A percentile compares a stretch with the other conserved stretches of the same genome.
Evolutionary conservation across 2,329 filamentous ascomycete genomes (phyloP).

Genomic region (Nothophoma quercina): DNA sequence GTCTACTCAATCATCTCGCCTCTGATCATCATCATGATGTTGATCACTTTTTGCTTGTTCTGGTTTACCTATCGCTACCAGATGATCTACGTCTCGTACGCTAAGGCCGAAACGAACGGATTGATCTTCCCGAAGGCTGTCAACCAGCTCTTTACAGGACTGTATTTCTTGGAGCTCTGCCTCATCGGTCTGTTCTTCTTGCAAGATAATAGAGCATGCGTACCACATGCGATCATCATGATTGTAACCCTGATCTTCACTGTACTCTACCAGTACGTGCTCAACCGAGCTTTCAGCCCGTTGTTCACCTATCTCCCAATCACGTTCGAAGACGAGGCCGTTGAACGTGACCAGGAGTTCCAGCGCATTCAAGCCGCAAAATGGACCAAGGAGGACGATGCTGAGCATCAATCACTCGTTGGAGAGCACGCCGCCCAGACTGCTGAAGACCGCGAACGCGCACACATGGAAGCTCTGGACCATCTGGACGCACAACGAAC

Average conservation of each 20-base stretch:
- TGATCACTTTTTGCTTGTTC: constrained; percentile 88
- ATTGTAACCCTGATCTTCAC: constrained; percentile 77
- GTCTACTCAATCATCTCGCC: constrained; percentile 91
- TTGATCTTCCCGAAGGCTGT: constrained; percentile 90
- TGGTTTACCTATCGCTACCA: constrained; percentile 98
- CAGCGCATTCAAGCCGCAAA: constrained; percentile 77
- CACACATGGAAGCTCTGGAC: constrained; percentile 39
- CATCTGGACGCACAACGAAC: constrained; percentile 20
- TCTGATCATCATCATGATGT: constrained; percentile 89
- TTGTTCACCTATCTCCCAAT: constrained; percentile 90
- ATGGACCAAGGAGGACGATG: constrained; percentile 65
- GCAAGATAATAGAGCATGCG: constrained; percentile 69
- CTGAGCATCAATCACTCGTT: constrained; percentile 50
- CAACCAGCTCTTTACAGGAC: constrained; percentile 92
- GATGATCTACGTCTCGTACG: constrained; percentile 92
- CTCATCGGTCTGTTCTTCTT: constrained; percentile 91
- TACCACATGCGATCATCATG: constrained; percentile 85
- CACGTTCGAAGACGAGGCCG: constrained; percentile 93
- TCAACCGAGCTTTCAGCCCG: constrained; percentile 85
- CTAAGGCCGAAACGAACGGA: constrained; percentile 89
- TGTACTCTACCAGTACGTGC: constrained; percentile 75
- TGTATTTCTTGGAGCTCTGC: constrained; percentile 94
- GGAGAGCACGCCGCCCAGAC: constrained; percentile 41
- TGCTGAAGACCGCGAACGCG: constrained; percentile 43
- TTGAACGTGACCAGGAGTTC: constrained; percentile 88